A percentile compares a stretch with the other conserved stretches of the same genome.
Evolutionary conservation across 345 rosid species (phyloP).

Genomic region (Cardamine chenopodiifolia): DNA sequence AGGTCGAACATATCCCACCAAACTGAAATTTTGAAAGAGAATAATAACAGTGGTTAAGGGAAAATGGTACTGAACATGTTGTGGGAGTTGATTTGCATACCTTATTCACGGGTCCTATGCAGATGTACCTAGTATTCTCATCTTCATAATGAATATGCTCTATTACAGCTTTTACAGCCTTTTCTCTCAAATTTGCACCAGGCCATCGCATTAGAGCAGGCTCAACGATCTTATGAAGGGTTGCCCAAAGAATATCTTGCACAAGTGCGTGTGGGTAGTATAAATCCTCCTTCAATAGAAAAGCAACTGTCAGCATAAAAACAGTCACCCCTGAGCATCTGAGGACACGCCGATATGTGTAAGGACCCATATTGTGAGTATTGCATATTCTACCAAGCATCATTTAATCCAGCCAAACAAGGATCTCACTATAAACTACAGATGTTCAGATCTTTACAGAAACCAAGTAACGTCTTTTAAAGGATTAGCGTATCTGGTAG

Average conservation of each 20-base stretch:
- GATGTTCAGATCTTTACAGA: not conserved
- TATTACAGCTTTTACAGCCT: slow-evolving; percentile 61
- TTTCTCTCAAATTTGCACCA: slow-evolving; percentile 86
- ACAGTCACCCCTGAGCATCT: slow-evolving; percentile 20
- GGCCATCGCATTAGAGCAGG: slow-evolving; percentile 90
- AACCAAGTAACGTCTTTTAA: slow-evolving; percentile 12
- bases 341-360: not conserved
- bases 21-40: slow-evolving; percentile 16
- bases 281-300: slow-evolving; percentile 77
- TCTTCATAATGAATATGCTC: slow-evolving; percentile 95
- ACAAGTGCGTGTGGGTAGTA: slow-evolving; percentile 90
- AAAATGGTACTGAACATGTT: not conserved
- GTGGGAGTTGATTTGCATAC: slow-evolving; percentile 44
- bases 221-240: slow-evolving; percentile 69
- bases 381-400: slow-evolving; percentile 7
- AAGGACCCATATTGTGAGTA: not conserved
- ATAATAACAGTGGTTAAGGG: not conserved
- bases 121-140: slow-evolving; percentile 85
- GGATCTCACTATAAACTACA: slow-evolving; percentile 8
- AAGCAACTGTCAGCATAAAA: slow-evolving; percentile 35
- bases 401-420: not conserved
- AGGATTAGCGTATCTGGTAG: not conserved
- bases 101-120: slow-evolving; percentile 99
- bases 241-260: slow-evolving; percentile 88
- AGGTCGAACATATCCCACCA: not conserved